Evolutionary conservation across 176 grass and related monocot species (phyloP).

Genomic region (Lolium perenne): DNA sequence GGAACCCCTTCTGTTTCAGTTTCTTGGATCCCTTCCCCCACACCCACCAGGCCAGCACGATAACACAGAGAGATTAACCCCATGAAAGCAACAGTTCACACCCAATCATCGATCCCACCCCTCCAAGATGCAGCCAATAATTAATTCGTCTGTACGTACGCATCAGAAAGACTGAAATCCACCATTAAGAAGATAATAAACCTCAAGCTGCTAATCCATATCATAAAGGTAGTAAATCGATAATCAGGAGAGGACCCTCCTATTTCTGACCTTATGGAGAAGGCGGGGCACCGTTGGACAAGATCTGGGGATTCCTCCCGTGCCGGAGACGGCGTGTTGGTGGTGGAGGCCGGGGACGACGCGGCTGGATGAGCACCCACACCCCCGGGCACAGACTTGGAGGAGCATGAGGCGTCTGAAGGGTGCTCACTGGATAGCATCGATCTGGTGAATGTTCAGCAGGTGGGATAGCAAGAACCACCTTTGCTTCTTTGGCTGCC

Average conservation of each 20-base stretch:
- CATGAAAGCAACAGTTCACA: constrained; percentile 59
- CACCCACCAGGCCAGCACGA: constrained; percentile 20
- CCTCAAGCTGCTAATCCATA: constrained; percentile 43
- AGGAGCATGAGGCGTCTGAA: constrained; percentile 73
- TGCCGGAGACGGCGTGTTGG: constrained; percentile 9
- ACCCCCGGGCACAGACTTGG: constrained; percentile 54
- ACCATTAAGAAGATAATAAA: constrained; percentile 46
- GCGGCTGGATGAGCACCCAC: constrained; percentile 54
- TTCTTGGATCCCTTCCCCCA: constrained; percentile 37
- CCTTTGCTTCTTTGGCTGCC: constrained; percentile 23
- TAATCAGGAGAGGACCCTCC: constrained; percentile 22
- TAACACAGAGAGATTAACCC: constrained; percentile 48
- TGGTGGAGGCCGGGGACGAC: constrained; percentile 21
- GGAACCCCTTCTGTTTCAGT: constrained; percentile 49
- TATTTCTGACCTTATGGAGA: constrained; percentile 89
- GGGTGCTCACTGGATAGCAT: constrained; percentile 86
- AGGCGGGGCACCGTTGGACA: constrained; percentile 64
- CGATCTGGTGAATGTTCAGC: constrained; percentile 61
- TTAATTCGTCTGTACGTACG: constrained; percentile 36
- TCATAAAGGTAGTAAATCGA: constrained; percentile 36
- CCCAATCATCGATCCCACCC: constrained; percentile 44
- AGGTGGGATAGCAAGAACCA: constrained; percentile 54
- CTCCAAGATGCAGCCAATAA: constrained; percentile 47
- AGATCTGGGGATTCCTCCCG: constrained; percentile 57
- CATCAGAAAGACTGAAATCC: constrained; percentile 36